Evolutionary conservation across 169 alveolate genomes (phyloP).

Genomic region (Neospora caninum): DNA sequence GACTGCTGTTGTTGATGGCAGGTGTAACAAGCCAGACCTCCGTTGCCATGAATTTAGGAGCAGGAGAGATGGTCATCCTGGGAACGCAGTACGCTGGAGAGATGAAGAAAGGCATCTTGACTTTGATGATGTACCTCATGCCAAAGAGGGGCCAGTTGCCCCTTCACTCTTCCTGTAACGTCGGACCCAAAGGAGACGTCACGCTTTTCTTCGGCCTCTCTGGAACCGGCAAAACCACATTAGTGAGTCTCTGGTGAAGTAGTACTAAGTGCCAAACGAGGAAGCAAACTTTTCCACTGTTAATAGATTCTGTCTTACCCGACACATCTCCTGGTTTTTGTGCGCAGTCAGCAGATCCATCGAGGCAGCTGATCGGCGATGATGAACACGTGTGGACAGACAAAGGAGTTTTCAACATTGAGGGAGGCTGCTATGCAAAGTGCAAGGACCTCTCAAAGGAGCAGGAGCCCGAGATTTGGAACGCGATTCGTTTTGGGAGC

Average conservation of each 20-base stretch:
- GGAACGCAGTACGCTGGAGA: slow-evolving; percentile 98
- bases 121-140: slow-evolving; percentile 91
- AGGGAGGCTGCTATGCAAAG: slow-evolving; percentile 95
- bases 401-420: slow-evolving; percentile 96
- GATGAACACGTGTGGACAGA: slow-evolving; percentile 98
- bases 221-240: slow-evolving; percentile 98
- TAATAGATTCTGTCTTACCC: neutral
- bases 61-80: slow-evolving; percentile 92
- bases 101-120: slow-evolving; percentile 96
- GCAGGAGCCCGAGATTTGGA: slow-evolving; percentile 96
- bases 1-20: slow-evolving; percentile 10
- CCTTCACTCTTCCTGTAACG: slow-evolving; percentile 97
- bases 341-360: slow-evolving; percentile 91
- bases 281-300: neutral
- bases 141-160: slow-evolving; percentile 93
- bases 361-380: slow-evolving; percentile 94
- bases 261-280: neutral
- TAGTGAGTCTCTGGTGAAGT: slow-evolving; percentile 56
- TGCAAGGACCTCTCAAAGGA: slow-evolving; percentile 71
- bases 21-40: slow-evolving; percentile 92
- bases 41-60: slow-evolving; percentile 88
- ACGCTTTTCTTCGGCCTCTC: slow-evolving; percentile 96
- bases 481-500: slow-evolving; percentile 86
- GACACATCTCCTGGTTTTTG: neutral
- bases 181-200: slow-evolving; percentile 92